A percentile compares a stretch with the other conserved stretches of the same genome.
Evolutionary conservation across 2,329 filamentous ascomycete species (phyloP).

Genomic region (Pseudogymnoascus sp.): DNA sequence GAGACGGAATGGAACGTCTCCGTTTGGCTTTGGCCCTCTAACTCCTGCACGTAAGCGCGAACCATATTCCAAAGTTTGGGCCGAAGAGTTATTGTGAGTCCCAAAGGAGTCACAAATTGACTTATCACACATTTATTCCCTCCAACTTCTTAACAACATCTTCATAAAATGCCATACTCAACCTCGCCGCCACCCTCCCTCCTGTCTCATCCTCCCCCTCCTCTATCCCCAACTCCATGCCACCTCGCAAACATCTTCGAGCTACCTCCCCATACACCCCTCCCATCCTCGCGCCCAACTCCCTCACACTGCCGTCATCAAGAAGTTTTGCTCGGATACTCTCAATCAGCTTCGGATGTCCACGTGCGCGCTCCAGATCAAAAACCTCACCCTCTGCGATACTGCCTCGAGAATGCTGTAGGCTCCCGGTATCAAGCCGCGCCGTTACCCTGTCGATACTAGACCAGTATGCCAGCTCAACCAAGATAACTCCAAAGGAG

Average conservation of each 20-base stretch:
- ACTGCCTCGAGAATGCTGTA: neutral
- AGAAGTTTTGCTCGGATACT: constrained; percentile 32
- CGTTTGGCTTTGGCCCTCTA: neutral
- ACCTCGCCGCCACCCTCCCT: constrained; percentile 33
- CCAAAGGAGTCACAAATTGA: neutral
- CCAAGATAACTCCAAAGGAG: constrained; percentile 43
- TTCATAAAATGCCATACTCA: constrained; percentile 38
- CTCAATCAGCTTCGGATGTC: constrained; percentile 33
- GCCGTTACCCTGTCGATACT: constrained; percentile 38
- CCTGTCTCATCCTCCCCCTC: constrained; percentile 35
- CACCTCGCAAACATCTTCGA: constrained; percentile 32
- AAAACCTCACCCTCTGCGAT: constrained; percentile 26
- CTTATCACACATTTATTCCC: constrained; percentile 18
- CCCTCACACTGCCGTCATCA: constrained; percentile 24
- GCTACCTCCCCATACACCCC: constrained; percentile 35
- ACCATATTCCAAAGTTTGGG: neutral
- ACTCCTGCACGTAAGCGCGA: neutral
- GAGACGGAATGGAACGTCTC: neutral
- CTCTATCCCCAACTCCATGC: constrained; percentile 30
- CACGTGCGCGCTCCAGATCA: constrained; percentile 29
- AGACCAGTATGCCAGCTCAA: constrained; percentile 48
- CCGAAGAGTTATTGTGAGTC: neutral
- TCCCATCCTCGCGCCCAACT: constrained; percentile 34
- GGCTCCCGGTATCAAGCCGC: neutral
- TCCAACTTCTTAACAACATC: constrained; percentile 39